A percentile compares a stretch with the other conserved stretches of the same genome.
Conservation (phyloP, 2,329 filamentous ascomycete genomes). For the Fusarium anguioides region DNA sequence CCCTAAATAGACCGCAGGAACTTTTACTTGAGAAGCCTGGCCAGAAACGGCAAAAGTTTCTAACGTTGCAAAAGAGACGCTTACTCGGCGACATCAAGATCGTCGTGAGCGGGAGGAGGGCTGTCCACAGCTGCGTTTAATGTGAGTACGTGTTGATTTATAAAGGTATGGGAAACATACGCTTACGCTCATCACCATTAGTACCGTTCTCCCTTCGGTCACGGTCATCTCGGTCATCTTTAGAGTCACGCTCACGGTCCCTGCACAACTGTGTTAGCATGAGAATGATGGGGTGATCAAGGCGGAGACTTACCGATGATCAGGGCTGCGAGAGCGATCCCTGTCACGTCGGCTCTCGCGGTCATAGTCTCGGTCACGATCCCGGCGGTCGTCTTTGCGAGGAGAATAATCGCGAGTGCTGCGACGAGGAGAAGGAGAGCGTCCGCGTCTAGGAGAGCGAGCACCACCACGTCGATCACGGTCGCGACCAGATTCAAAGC, state of each 20-base stretch:
- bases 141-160: conserved; percentile 35
- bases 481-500: conserved; percentile 92
- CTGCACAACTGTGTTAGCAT: conserved; percentile 45
- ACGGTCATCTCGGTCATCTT: conserved; percentile 77
- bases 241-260: conserved; percentile 66
- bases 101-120: conserved; percentile 86
- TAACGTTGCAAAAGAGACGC: conserved; percentile 9
- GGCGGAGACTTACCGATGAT: conserved; percentile 61
- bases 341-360: conserved; percentile 80
- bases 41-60: conserved; percentile 18
- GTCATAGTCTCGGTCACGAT: conserved; percentile 82
- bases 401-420: conserved; percentile 84
- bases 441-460: conserved; percentile 73
- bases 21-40: conserved; percentile 38
- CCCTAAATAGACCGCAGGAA: conserved; percentile 37
- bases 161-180: conserved; percentile 59
- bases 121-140: conserved; percentile 71
- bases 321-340: conserved; percentile 80
- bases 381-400: conserved; percentile 86
- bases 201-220: conserved; percentile 80
- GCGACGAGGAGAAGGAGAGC: conserved; percentile 82
- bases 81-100: conserved; percentile 93
- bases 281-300: neutral
- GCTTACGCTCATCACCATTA: conserved; percentile 91
- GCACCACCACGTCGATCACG: conserved; percentile 70